Base-by-base conservation (phyloP, 108 stramenopile species). In the Nitzschia inconspicua region DNA sequence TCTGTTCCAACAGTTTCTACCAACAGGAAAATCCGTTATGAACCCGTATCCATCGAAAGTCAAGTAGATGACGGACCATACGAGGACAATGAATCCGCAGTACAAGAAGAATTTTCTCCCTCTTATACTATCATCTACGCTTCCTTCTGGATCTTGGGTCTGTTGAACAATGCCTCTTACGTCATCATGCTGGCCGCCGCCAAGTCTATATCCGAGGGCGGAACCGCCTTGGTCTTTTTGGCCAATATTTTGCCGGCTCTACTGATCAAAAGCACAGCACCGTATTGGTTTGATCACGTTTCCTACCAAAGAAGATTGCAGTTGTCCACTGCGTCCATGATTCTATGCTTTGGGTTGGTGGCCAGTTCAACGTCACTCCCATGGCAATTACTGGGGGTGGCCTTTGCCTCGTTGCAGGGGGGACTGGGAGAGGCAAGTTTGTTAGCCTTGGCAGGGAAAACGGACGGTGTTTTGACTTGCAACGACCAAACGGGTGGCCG, bases 371-470 rank as follows among this genome's bases (percentile, higher is more conserved):
- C 9, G 0, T 26, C 51, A 20, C 36, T 66, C 1, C 1, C 31
- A 13, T 48, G 67, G 26, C 70, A 86, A 55, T 66, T 92, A 0
- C n/a, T 88, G 10, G 96, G 96, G 6, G 95, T 95, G n/a, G 77
- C 73, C 13, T 61, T 92, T 26, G 66, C 65, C n/a, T 68, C 73
- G 27, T 29, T 79, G 14, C 86, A 91, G 56, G 58, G 74, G 24
- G 88, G 88, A 11, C 57, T 97, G 52, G 96, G 96, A 13, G 95
- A 96, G 73, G 83, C 93, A 5, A 84, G 84, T 1, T 49, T 93
- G 53, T 73, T 95, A 47, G 94, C 92, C 16, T 60, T 94, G 49
- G 83, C 91, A 5, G 80, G 85, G 3, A 80, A 70, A 55, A 72
- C 66, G 27, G 76, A 82, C 66, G 57, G 50, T 44, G 39, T 16